A percentile compares a stretch with the other conserved stretches of the same genome.
Evolutionary conservation across 23 red algal genomes (phyloP).

Genomic region (Pyropia yezoensis): DNA sequence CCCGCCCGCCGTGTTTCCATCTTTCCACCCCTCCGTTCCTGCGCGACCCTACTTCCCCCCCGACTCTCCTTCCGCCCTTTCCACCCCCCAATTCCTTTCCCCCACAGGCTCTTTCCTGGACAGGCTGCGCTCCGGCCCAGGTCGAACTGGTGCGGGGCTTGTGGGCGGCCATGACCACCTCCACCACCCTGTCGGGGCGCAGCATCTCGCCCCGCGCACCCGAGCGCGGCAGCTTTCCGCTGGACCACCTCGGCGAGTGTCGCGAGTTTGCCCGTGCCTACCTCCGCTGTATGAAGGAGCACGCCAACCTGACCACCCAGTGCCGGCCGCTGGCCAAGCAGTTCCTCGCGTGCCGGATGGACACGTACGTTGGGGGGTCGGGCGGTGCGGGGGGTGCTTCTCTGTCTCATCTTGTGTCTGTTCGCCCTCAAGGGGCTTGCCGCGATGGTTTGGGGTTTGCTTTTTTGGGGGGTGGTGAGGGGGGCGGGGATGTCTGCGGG

Average conservation of each 20-base stretch:
- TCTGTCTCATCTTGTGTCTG: too few relatives aligned
- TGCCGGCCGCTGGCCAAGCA: constrained; percentile 55
- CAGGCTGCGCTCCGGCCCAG: background rate
- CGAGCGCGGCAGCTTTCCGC: constrained; percentile 80
- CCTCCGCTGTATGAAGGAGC: constrained; percentile 41
- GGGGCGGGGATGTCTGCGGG: too few relatives aligned
- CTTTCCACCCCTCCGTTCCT: too few relatives aligned
- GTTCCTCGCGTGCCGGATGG: constrained; percentile 92
- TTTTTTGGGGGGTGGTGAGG: too few relatives aligned
- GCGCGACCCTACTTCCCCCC: too few relatives aligned
- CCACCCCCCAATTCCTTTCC: too few relatives aligned
- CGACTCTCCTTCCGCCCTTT: too few relatives aligned
- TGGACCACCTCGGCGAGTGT: constrained; percentile 86
- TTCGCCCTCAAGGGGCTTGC: background rate
- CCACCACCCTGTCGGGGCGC: constrained; percentile 33
- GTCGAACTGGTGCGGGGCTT: background rate
- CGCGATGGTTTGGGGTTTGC: background rate
- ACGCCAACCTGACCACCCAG: constrained; percentile 35
- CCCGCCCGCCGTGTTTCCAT: too few relatives aligned
- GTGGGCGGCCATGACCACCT: constrained; percentile 46
- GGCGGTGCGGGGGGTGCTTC: too few relatives aligned
- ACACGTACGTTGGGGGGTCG: constrained; percentile 12
- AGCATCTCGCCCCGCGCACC: constrained; percentile 38
- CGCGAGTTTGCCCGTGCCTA: constrained; percentile 58
- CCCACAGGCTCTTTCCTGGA: background rate